Evolutionary conservation across 371 early-diverging fungal species (phyloP).

Genomic region (Funneliformis caledonium): DNA sequence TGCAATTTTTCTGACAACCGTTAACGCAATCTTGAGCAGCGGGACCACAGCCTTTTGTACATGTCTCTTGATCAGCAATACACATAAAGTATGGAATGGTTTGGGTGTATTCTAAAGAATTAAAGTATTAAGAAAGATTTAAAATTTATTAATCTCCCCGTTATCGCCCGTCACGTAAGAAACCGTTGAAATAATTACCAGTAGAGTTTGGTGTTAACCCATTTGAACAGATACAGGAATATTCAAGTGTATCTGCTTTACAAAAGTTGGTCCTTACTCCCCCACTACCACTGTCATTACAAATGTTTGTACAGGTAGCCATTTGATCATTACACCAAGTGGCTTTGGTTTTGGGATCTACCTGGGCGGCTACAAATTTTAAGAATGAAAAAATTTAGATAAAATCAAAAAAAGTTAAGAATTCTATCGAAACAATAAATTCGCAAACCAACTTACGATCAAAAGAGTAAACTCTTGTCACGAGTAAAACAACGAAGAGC

Average conservation of each 20-base stretch:
- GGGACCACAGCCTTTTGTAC: constrained; percentile 41
- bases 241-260: neutral
- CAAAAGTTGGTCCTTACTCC: neutral
- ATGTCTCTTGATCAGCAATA: constrained; percentile 43
- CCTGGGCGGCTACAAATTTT: neutral
- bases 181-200: constrained; percentile 11
- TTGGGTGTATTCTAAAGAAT: constrained; percentile 47
- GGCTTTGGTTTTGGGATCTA: neutral
- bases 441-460: neutral
- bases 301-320: constrained; percentile 8
- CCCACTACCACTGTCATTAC: neutral
- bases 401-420: neutral
- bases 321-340: constrained; percentile 29
- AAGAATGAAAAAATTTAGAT: neutral
- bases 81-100: constrained; percentile 50
- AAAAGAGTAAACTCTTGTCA: neutral
- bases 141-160: neutral
- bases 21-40: constrained; percentile 43
- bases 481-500: neutral
- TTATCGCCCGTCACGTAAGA: neutral
- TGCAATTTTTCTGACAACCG: constrained; percentile 43
- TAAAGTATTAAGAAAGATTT: neutral
- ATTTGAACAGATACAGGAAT: constrained; percentile 3
- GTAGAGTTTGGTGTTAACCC: constrained; percentile 16
- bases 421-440: neutral